Conservation (phyloP, 345 rosid species). For the Aquilaria sinensis region DNA sequence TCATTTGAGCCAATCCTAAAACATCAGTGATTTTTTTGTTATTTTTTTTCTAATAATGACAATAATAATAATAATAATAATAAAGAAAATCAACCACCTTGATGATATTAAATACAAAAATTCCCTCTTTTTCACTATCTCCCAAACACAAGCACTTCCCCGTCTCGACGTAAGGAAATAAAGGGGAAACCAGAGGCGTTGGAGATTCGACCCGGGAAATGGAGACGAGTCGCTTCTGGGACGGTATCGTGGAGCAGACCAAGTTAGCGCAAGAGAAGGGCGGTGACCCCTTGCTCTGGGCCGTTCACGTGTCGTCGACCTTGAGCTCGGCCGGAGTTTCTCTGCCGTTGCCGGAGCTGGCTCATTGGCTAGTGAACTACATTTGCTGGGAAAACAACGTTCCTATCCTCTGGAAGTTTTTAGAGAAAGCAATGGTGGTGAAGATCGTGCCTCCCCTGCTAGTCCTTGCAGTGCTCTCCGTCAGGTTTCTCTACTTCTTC, state of each 20-base stretch:
- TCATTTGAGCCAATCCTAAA: no score
- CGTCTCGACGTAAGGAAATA: no score
- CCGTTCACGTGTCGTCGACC: slow-evolving; percentile 51
- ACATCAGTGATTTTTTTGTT: no score
- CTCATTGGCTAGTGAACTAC: slow-evolving; percentile 62
- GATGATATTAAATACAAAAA: background rate
- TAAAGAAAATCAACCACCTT: no score
- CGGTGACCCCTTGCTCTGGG: slow-evolving; percentile 72
- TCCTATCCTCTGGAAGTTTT: slow-evolving; percentile 84
- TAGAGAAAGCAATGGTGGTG: slow-evolving; percentile 64
- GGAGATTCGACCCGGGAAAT: slow-evolving; percentile 12
- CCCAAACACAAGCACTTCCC: background rate
- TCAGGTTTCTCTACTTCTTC: slow-evolving; percentile 33
- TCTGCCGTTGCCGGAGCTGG: slow-evolving; percentile 71
- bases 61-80: no score
- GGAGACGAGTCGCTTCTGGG: slow-evolving; percentile 47
- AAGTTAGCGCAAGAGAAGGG: slow-evolving; percentile 55
- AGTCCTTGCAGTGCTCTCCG: slow-evolving; percentile 71
- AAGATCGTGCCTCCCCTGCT: slow-evolving; percentile 75
- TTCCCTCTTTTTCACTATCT: background rate
- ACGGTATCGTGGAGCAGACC: slow-evolving; percentile 54
- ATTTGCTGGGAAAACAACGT: slow-evolving; percentile 86
- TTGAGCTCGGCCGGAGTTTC: slow-evolving; percentile 47
- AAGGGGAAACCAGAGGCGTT: background rate
- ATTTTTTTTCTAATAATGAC: no score